Evolutionary conservation across 805 yeast genomes (phyloP), one percentile per base, ranked within the genome.

Genomic region (Ogataea ganodermae): DNA sequence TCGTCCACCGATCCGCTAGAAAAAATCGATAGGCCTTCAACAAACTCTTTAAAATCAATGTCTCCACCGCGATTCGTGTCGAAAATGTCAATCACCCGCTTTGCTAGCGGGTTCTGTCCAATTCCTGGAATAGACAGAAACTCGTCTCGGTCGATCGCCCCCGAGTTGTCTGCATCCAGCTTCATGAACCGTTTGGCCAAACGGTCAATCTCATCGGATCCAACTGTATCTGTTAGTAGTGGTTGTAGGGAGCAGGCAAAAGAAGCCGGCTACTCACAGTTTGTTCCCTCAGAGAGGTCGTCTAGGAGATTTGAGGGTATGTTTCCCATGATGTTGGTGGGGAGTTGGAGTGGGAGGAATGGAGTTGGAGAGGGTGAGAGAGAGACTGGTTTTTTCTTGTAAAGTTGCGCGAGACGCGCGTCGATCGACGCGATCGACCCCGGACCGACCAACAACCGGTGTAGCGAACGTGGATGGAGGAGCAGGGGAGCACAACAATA

Each of bases 21-120:
- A 62, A 94, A 94, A 2, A 91, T 90, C 2, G 96, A 86, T 5
- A 67, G 48, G 3, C 71, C 71, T 2, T 59, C 74, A 40, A 95
- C 86, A 67, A 94, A 94, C 68, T 94, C 99, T 63, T 89, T 91
- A 68, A 94, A 94, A 63, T 95, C 99, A 30, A 94, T 89, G 52
- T 86, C 88, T 1, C 98, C 99, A 53, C 89, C 85, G 12, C 89
- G 88, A 63, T 94, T 97, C 48, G 83, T 84, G 65, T 94, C 99
- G 67, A 94, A 90, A 16, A 94, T 91, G 56, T 94, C 97, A 77
- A 95, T 86, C 48, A 94, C 80, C 43, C 99, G 75, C 6, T 83
- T 72, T 0, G 97, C 97, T 42, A 94, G 73, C 4, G 99, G 99
- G 60, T 94, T 94, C 22, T 85, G 77, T 4, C 89, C 80, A 22